Conservation (phyloP, 1,284 basidiomycete genomes). For the Ganoderma multipileum region DNA sequence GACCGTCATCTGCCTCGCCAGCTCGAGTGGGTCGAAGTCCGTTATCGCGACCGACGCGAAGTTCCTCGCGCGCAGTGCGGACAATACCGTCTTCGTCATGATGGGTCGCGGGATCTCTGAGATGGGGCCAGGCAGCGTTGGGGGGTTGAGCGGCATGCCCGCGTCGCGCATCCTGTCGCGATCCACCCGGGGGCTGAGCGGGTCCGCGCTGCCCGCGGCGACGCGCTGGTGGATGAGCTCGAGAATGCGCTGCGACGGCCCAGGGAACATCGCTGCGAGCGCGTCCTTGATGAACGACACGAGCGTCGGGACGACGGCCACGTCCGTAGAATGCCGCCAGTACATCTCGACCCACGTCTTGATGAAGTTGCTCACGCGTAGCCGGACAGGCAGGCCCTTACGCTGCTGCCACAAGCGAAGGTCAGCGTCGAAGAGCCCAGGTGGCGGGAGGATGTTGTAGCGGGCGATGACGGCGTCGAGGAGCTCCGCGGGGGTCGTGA, state of each 20-base stretch:
- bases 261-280: slow-evolving; percentile 68
- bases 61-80: slow-evolving; percentile 63
- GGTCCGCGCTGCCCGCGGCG: slow-evolving; percentile 45
- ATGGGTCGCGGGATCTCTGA: slow-evolving; percentile 80
- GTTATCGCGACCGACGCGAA: slow-evolving; percentile 72
- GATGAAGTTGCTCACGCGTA: slow-evolving; percentile 91
- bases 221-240: slow-evolving; percentile 66
- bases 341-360: slow-evolving; percentile 93
- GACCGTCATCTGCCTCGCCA: slow-evolving; percentile 94
- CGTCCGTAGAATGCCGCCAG: slow-evolving; percentile 81
- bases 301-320: slow-evolving; percentile 64
- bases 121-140: slow-evolving; percentile 45
- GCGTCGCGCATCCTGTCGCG: slow-evolving; percentile 73
- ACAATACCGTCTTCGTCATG: slow-evolving; percentile 84
- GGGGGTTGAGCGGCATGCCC: slow-evolving; percentile 73
- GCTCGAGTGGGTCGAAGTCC: slow-evolving; percentile 94
- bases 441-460: slow-evolving; percentile 78
- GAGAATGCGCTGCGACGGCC: slow-evolving; percentile 74
- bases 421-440: slow-evolving; percentile 66
- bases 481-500: slow-evolving; percentile 82
- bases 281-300: slow-evolving; percentile 70
- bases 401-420: slow-evolving; percentile 80
- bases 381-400: slow-evolving; percentile 88
- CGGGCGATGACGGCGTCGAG: slow-evolving; percentile 80
- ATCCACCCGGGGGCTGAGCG: slow-evolving; percentile 61